Evolutionary conservation across 768 basidiomycete genomes (phyloP).

Genomic region (Amanita phalloides): DNA sequence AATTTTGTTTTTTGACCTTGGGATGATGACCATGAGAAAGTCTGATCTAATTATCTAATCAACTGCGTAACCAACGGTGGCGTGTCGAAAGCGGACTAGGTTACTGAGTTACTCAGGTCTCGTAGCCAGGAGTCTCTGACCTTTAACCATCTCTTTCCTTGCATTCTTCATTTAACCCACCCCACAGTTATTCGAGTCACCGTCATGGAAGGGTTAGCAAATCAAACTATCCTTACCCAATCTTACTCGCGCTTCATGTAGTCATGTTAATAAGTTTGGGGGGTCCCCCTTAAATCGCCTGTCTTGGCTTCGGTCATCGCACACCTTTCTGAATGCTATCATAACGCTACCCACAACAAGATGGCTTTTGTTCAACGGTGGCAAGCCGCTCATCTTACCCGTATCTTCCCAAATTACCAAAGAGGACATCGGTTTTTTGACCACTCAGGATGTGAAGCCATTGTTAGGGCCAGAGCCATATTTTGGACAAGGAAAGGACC

Average conservation of each 20-base stretch:
- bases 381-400: slow-evolving; percentile 54
- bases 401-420: slow-evolving; percentile 20
- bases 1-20: too few relatives aligned
- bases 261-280: slow-evolving; percentile 28
- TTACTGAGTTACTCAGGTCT: too few relatives aligned
- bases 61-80: too few relatives aligned
- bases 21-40: not conserved
- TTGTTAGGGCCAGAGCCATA: slow-evolving; percentile 60
- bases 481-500: slow-evolving; percentile 57
- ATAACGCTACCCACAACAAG: slow-evolving; percentile 45
- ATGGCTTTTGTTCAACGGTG: slow-evolving; percentile 73
- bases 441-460: slow-evolving; percentile 48
- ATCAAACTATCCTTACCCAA: not conserved
- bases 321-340: slow-evolving; percentile 66
- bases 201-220: slow-evolving; percentile 1
- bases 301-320: slow-evolving; percentile 70
- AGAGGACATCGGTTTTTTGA: slow-evolving; percentile 37
- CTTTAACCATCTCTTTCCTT: not conserved
- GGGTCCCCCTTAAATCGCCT: slow-evolving; percentile 75
- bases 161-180: not conserved
- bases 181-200: not conserved
- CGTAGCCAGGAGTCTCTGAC: too few relatives aligned
- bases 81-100: too few relatives aligned
- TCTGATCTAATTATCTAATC: too few relatives aligned
- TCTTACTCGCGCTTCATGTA: slow-evolving; percentile 4